Percentiles rank a stretch among this genome's conserved stretches.
These are phyloP conservation scores for Pseudotulostoma volvatum DNA, from an alignment of 495 filamentous ascomycete species.

Conservation along the genomic window DNA sequence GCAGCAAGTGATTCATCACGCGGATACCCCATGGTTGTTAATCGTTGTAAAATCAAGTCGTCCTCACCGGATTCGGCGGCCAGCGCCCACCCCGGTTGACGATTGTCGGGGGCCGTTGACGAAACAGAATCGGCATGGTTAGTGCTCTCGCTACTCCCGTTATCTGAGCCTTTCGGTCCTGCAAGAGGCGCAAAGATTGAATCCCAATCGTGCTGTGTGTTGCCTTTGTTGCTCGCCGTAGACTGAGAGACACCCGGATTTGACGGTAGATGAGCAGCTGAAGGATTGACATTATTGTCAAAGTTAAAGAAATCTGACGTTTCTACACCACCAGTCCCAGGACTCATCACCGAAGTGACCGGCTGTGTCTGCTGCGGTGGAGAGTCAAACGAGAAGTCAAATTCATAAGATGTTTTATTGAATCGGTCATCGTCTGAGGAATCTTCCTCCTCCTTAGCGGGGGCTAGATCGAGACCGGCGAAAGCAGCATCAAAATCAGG, in stretches of 20 bases:
- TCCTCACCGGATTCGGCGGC: constrained; percentile 65
- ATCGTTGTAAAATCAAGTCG: constrained; percentile 76
- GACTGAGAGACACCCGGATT: constrained; percentile 10
- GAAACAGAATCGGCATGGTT: background rate
- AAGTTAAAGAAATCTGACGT: constrained; percentile 30
- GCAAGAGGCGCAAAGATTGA: constrained; percentile 78
- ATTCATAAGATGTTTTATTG: constrained; percentile 40
- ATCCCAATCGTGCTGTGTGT: constrained; percentile 72
- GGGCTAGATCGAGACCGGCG: constrained; percentile 49
- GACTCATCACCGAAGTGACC: constrained; percentile 5
- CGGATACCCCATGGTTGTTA: constrained; percentile 84
- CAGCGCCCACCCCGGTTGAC: constrained; percentile 44
- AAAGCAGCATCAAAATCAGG: constrained; percentile 84
- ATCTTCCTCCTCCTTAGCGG: constrained; percentile 64
- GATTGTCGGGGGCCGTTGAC: constrained; percentile 1
- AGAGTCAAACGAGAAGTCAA: constrained; percentile 49
- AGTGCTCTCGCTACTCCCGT: constrained; percentile 5
- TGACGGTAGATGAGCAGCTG: constrained; percentile 17
- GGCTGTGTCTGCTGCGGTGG: constrained; percentile 20
- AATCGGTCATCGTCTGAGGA: constrained; percentile 47
- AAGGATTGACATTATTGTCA: constrained; percentile 36
- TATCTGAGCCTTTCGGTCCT: constrained; percentile 23
- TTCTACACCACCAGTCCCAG: constrained; percentile 8
- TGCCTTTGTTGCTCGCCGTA: constrained; percentile 11
- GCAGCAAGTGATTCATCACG: constrained; percentile 64